Conservation (phyloP, 129 eudicot species). For the Lactuca saligna region DNA sequence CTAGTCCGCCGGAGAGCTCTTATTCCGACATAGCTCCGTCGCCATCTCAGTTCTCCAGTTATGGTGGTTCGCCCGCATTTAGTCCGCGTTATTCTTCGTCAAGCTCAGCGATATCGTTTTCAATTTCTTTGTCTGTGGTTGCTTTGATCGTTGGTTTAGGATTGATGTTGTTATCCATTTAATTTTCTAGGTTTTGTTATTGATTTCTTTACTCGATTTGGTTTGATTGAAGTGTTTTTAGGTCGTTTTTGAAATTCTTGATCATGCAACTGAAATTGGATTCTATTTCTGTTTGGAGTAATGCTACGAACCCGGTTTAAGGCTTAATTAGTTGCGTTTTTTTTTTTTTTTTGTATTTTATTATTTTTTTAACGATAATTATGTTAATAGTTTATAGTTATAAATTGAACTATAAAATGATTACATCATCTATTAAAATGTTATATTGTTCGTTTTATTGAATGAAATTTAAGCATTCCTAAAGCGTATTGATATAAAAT, state of each 20-base stretch:
- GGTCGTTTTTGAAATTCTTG: constrained; percentile 4
- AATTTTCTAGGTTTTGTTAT: neutral
- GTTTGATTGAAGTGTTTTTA: constrained; percentile 16
- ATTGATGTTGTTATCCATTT: constrained; percentile 5
- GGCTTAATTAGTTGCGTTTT: neutral
- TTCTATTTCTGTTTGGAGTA: neutral
- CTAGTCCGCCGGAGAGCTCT: constrained; percentile 19
- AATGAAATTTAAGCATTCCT: no score
- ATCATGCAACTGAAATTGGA: constrained; percentile 2
- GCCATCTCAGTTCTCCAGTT: constrained; percentile 28
- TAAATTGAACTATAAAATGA: no score
- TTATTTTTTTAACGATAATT: no score
- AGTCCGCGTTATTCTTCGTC: constrained; percentile 17
- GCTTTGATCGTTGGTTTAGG: constrained; percentile 26
- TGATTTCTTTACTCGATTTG: constrained; percentile 23
- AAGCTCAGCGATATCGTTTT: neutral
- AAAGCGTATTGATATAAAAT: no score
- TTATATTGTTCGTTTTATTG: no score
- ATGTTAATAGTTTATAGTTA: no score
- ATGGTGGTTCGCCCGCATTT: constrained; percentile 17
- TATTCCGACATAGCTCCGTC: constrained; percentile 27
- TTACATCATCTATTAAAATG: no score
- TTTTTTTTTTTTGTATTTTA: no score
- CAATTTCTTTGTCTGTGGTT: constrained; percentile 1
- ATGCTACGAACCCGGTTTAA: neutral